Percentiles rank a stretch among this genome's conserved stretches.
Evolutionary conservation across 257 asterid genomes (phyloP).

Genomic region (Eucommia ulmoides): DNA sequence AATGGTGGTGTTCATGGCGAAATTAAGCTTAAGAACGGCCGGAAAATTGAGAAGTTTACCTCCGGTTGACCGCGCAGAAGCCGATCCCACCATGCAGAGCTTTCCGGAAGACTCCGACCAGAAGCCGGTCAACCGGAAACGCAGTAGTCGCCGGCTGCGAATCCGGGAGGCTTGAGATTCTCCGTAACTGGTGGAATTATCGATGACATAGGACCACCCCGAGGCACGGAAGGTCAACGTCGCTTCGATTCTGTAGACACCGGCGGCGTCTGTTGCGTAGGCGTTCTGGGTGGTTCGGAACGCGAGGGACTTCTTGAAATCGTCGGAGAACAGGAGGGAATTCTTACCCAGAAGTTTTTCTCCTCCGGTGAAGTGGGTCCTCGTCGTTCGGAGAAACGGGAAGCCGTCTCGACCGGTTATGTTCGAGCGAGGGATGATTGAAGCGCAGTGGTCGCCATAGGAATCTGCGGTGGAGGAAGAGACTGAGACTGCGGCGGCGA

Average conservation of each 20-base stretch:
- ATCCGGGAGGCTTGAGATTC: constrained; percentile 13
- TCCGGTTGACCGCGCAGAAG: constrained; percentile 10
- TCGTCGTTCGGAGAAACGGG: not conserved
- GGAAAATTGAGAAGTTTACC: constrained; percentile 21
- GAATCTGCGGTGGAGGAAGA: constrained; percentile 7
- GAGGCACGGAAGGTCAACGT: constrained; percentile 17
- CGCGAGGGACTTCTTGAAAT: not conserved
- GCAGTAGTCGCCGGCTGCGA: constrained; percentile 4
- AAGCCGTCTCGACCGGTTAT: constrained; percentile 1
- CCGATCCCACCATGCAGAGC: constrained; percentile 53
- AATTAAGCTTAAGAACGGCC: constrained; percentile 37
- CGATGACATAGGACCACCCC: not conserved
- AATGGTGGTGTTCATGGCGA: constrained; percentile 15
- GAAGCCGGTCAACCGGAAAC: constrained; percentile 32
- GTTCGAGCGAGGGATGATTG: constrained; percentile 25
- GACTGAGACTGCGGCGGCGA: constrained; percentile 4
- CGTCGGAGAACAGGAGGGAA: not conserved
- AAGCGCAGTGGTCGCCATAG: constrained; percentile 36
- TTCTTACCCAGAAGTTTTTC: constrained; percentile 9
- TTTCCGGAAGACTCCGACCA: constrained; percentile 41
- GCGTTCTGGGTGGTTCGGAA: not conserved
- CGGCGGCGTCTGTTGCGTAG: constrained; percentile 20
- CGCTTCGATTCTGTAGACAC: constrained; percentile 31
- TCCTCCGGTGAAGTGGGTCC: constrained; percentile 18
- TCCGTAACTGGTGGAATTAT: not conserved